Evolutionary conservation across 768 basidiomycete species (phyloP), one percentile per base, ranked within the genome.

Genomic region (Erythrobasidium yunnanense): DNA sequence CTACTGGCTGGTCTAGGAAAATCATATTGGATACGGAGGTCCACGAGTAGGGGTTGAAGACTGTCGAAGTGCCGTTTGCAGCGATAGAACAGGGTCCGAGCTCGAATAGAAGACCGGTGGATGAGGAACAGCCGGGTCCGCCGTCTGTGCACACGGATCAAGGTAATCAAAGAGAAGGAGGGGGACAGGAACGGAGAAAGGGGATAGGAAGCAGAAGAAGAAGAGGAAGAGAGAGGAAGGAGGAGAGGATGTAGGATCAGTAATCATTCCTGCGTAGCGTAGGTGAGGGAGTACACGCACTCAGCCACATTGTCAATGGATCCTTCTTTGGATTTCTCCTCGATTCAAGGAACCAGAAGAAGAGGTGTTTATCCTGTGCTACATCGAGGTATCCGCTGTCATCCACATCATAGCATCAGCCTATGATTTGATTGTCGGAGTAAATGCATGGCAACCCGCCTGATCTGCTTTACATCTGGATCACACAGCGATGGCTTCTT

Each of bases 291-390:
- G 32, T 18, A 11, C 47, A 27, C 46, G 15, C 33, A 73, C 63
- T 29, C 20, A 53, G 62, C 42, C 38, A 67, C 23, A 55, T 30
- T 18, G 23, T 62, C 32, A 50, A 34, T 17, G 56, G 92, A 4
- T 87, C 90, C 56, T 83, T 79, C 55, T 81, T 77, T 0, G 93
- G 91, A 18, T 82, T 80, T 58, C 77, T 78, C 34, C 91, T 81
- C 0, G 87, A 83, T 77, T 95, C 92, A 71, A 96, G 69, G 71
- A 71, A 86, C 88, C 88, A 90, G 79, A 88, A 90, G 81, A 90
- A 91, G 23, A 90, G 78, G 71, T 90, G 88, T 70, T 86, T 86
- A 71, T 84, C 83, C 7, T 87, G 82, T 0, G 83, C 82, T 62
- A 88, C 81, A 73, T 90, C 88, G 32, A 92, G 80, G 75, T 90